phyloP scores from a whole-genome alignment of 2,329 filamentous ascomycete genomes.

The Colletotrichum lini region DNA sequence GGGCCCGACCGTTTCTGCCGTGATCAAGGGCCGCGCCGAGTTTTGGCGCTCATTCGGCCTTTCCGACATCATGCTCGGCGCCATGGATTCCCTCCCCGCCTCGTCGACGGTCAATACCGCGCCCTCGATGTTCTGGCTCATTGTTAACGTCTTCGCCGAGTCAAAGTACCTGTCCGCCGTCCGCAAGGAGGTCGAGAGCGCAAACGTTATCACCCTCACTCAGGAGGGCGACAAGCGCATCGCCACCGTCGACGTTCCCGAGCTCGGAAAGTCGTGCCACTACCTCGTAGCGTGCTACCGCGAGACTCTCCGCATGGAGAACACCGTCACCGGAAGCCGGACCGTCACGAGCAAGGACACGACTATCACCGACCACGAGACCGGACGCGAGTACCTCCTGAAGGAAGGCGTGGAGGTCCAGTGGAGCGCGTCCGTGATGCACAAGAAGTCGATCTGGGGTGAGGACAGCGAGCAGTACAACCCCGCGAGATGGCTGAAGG shows the following conservation, averaged over 20 bases:
- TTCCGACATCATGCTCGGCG: slow-evolving; percentile 46
- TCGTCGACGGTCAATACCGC: slow-evolving; percentile 54
- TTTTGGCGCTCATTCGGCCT: slow-evolving; percentile 51
- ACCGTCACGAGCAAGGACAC: slow-evolving; percentile 58
- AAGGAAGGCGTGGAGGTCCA: slow-evolving; percentile 49
- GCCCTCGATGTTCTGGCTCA: slow-evolving; percentile 55
- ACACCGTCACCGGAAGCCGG: slow-evolving; percentile 55
- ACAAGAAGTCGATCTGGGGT: slow-evolving; percentile 48
- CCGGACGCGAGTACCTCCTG: slow-evolving; percentile 47
- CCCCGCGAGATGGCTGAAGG: slow-evolving; percentile 47
- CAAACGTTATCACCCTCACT: slow-evolving; percentile 33
- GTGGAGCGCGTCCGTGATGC: slow-evolving; percentile 47
- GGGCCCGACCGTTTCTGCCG: slow-evolving; percentile 47
- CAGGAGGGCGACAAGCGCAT: slow-evolving; percentile 33
- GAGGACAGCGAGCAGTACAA: slow-evolving; percentile 45
- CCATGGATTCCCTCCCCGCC: slow-evolving; percentile 51
- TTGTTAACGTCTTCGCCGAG: slow-evolving; percentile 50
- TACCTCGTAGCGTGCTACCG: slow-evolving; percentile 59
- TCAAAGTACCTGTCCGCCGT: slow-evolving; percentile 47
- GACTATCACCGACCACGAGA: slow-evolving; percentile 45
- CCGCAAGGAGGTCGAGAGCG: slow-evolving; percentile 49
- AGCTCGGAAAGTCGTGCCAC: slow-evolving; percentile 56
- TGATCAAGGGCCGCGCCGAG: slow-evolving; percentile 48
- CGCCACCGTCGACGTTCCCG: slow-evolving; percentile 51
- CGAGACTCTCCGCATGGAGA: slow-evolving; percentile 59